Percentiles rank a stretch among this genome's conserved stretches.
phyloP scores from a whole-genome alignment of 1,139 yeast genomes.

The Yamadazyma triangularis region DNA sequence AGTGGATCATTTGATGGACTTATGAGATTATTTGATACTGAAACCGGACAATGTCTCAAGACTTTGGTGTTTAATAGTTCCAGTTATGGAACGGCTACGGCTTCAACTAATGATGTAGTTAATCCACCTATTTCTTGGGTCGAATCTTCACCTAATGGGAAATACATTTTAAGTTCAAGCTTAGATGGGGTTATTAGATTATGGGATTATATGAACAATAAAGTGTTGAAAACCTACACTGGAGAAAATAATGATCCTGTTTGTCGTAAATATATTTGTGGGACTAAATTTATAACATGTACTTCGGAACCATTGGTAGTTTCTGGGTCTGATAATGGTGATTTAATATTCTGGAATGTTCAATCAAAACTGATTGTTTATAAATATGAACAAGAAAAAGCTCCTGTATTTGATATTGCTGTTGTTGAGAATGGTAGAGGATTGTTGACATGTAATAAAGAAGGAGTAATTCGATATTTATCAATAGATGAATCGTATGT shows the following conservation, averaged over 20 bases:
- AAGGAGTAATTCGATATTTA: slow-evolving; percentile 17
- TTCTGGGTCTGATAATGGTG: slow-evolving; percentile 65
- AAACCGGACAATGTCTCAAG: slow-evolving; percentile 86
- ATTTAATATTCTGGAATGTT: slow-evolving; percentile 69
- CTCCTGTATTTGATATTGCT: slow-evolving; percentile 50
- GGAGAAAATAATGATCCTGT: slow-evolving; percentile 31
- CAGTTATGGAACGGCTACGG: slow-evolving; percentile 55
- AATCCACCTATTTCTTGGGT: slow-evolving; percentile 71
- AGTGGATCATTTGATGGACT: slow-evolving; percentile 92
- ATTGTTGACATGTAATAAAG: slow-evolving; percentile 35
- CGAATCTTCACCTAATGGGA: slow-evolving; percentile 76
- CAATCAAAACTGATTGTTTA: slow-evolving; percentile 56
- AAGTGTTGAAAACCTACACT: slow-evolving; percentile 69
- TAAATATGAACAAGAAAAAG: slow-evolving; percentile 22
- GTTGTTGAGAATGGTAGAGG: slow-evolving; percentile 27
- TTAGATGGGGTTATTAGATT: slow-evolving; percentile 73
- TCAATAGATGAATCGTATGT: not conserved
- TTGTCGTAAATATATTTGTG: slow-evolving; percentile 46
- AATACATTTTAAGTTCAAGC: slow-evolving; percentile 71
- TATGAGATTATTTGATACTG: slow-evolving; percentile 82
- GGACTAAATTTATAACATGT: slow-evolving; percentile 41
- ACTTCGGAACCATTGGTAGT: slow-evolving; percentile 40
- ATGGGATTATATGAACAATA: slow-evolving; percentile 80
- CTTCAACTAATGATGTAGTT: slow-evolving; percentile 47
- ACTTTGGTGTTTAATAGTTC: slow-evolving; percentile 73